A percentile compares a stretch with the other conserved stretches of the same genome.
These are phyloP conservation scores for Trypanosoma brucei DNA, from an alignment of 208 protist species.

Conservation along the genomic window DNA sequence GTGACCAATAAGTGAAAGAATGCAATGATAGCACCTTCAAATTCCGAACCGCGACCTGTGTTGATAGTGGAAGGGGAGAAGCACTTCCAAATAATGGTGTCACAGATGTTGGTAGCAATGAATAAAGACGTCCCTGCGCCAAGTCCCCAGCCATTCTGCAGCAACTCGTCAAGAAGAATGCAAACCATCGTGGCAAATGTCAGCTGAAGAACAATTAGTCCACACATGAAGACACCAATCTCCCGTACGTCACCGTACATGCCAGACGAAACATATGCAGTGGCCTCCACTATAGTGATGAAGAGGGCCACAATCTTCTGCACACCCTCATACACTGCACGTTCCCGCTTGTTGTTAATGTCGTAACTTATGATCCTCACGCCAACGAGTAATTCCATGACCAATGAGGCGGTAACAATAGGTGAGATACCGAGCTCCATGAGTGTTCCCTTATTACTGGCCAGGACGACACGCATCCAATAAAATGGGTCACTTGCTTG, in stretches of 20 bases:
- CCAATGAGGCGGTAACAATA: slow-evolving; percentile 96
- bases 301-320: slow-evolving; percentile 98
- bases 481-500: slow-evolving; percentile 98
- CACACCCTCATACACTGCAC: slow-evolving; percentile 94
- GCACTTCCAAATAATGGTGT: slow-evolving; percentile 99
- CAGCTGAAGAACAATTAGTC: slow-evolving; percentile 98
- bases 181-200: slow-evolving; percentile 97
- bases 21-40: slow-evolving; percentile 99
- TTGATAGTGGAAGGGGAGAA: slow-evolving; percentile 99
- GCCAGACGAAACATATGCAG: slow-evolving; percentile 96
- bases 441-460: slow-evolving; percentile 98
- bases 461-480: slow-evolving; percentile 99
- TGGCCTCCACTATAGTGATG: slow-evolving; percentile 97
- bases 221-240: slow-evolving; percentile 93
- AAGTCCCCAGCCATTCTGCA: slow-evolving; percentile 99
- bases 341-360: slow-evolving; percentile 92
- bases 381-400: slow-evolving; percentile 98
- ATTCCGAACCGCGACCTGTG: slow-evolving; percentile 96
- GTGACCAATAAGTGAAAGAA: slow-evolving; percentile 98
- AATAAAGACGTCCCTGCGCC: slow-evolving; percentile 99
- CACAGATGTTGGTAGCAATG: slow-evolving; percentile 99
- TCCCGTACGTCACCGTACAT: slow-evolving; percentile 98
- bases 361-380: slow-evolving; percentile 96
- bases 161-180: slow-evolving; percentile 98
- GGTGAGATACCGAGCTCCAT: slow-evolving; percentile 98